phyloP scores from a whole-genome alignment of 2,329 filamentous ascomycete genomes.

The Aspergillus pseudoviridinutans region DNA sequence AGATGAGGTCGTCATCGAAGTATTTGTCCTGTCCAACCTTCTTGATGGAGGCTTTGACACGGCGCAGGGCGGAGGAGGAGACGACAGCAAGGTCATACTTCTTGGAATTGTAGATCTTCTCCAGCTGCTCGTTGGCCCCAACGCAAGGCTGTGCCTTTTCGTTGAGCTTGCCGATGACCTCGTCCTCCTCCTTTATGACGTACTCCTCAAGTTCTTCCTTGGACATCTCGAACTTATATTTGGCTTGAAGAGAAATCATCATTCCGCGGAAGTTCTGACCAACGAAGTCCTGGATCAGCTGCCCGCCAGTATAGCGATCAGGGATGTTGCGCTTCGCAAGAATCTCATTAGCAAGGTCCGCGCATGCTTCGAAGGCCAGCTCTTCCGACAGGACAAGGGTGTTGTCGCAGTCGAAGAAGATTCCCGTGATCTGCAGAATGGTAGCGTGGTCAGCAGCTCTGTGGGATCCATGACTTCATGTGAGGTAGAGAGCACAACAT shows the following conservation, averaged over 20 bases:
- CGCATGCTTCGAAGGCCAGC: slow-evolving; percentile 86
- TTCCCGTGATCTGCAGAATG: slow-evolving; percentile 57
- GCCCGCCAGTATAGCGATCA: slow-evolving; percentile 70
- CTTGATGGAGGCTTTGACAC: slow-evolving; percentile 72
- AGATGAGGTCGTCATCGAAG: slow-evolving; percentile 72
- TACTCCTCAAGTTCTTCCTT: slow-evolving; percentile 68
- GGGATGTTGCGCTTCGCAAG: slow-evolving; percentile 62
- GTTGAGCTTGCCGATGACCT: slow-evolving; percentile 76
- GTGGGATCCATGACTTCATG: slow-evolving; percentile 3
- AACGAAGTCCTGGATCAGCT: slow-evolving; percentile 81
- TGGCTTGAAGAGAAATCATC: slow-evolving; percentile 71
- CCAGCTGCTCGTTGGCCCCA: slow-evolving; percentile 65
- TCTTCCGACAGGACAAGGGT: slow-evolving; percentile 89
- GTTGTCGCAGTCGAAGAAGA: slow-evolving; percentile 77
- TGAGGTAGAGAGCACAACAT: not conserved
- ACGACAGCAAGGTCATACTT: slow-evolving; percentile 77
- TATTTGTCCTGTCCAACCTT: slow-evolving; percentile 77
- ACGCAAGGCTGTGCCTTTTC: slow-evolving; percentile 63
- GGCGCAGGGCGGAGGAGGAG: slow-evolving; percentile 71
- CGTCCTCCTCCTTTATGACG: slow-evolving; percentile 73
- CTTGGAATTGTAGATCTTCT: slow-evolving; percentile 56
- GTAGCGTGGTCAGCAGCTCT: slow-evolving; percentile 11
- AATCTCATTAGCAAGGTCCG: slow-evolving; percentile 83
- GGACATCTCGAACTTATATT: slow-evolving; percentile 68
- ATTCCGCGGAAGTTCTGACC: slow-evolving; percentile 94